Conservation (phyloP, 768 basidiomycete species). For the Termitomyces heimii region DNA sequence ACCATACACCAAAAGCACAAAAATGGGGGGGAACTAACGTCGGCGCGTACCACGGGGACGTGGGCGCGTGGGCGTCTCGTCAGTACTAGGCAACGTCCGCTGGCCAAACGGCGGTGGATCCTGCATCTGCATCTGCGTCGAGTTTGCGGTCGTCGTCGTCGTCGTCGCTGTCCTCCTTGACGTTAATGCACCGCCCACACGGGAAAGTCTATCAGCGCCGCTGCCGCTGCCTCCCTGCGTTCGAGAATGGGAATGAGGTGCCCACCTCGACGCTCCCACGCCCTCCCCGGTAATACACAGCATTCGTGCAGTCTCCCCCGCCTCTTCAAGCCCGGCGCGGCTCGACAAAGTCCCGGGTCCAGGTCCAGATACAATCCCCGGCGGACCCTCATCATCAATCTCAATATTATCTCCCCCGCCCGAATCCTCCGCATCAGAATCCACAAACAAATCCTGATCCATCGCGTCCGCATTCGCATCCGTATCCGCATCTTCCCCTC, state of each 20-base stretch:
- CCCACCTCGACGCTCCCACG: conserved; percentile 28
- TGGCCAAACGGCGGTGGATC: conserved; percentile 22
- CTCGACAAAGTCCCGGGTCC: not conserved
- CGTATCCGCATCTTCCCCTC: conserved; percentile 42
- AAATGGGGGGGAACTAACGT: conserved; percentile 20
- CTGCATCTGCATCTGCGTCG: not conserved
- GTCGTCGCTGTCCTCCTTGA: conserved; percentile 13
- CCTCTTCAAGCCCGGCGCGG: conserved; percentile 8
- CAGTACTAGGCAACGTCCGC: conserved; percentile 23
- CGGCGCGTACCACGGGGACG: conserved; percentile 43
- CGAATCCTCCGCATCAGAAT: conserved; percentile 33
- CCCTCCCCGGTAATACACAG: conserved; percentile 14
- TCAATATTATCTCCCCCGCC: conserved; percentile 22
- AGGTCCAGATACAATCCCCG: conserved; percentile 10
- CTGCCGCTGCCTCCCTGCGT: conserved; percentile 11
- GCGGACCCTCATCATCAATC: conserved; percentile 17
- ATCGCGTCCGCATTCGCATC: conserved; percentile 69
- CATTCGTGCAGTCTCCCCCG: not conserved
- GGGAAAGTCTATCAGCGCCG: not conserved
- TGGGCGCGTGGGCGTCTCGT: conserved; percentile 59
- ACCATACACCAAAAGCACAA: not conserved
- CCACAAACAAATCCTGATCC: conserved; percentile 60
- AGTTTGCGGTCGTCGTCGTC: not conserved
- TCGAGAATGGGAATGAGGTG: conserved; percentile 13
- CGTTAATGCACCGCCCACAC: not conserved